Evolutionary conservation across 1,284 basidiomycete species (phyloP), one percentile per base, ranked within the genome.

Genomic region (Baeospora myosura): DNA sequence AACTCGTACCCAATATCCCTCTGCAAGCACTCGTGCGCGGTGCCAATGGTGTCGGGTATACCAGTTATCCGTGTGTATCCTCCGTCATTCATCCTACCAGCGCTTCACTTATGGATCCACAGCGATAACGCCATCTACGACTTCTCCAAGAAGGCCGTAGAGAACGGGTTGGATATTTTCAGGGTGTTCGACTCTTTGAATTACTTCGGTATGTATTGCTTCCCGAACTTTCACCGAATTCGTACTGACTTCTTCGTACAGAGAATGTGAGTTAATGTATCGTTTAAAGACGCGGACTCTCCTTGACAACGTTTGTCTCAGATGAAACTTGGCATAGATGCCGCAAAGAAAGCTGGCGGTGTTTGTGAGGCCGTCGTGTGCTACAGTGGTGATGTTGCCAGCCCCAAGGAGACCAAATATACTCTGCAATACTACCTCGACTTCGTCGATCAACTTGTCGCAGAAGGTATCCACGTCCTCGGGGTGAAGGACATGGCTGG

Each of bases 401-500:
- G 82, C 69, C 86, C 91, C 44, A 93, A 88, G 66, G 92, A 94
- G 71, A 93, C 78, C 54, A 99, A 99, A 71, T 99, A 99, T 71
- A 98, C 95, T 20, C 74, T 99, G 41, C 71, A 97, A 60, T 99
- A 99, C 73, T 99, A 99, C 69, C 78, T 98, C 53, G 83, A 96
- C 71, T 92, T 99, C 61, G 81, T 96, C 49, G 84, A 94, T 54
- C 76, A 97, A 67, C 84, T 98, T 42, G 93, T 98, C 49, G 72
- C 79, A 43, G 93, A 96, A 61, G 96, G 96, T 37, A 93, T 99
- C 56, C 96, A 99, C 65, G 85, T 99, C 42, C 78, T 99, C 47
- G 90, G 92, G 63, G 90, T 99, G 68, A 99, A 99, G 74, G 96
- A 99, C 61, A 99, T 99, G 96, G 96, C 96, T 49, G 96, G 96